These are phyloP conservation scores for Pseudogymnoascus sp. DNA, from an alignment of 2,329 filamentous ascomycete species.

Conservation along the genomic window DNA sequence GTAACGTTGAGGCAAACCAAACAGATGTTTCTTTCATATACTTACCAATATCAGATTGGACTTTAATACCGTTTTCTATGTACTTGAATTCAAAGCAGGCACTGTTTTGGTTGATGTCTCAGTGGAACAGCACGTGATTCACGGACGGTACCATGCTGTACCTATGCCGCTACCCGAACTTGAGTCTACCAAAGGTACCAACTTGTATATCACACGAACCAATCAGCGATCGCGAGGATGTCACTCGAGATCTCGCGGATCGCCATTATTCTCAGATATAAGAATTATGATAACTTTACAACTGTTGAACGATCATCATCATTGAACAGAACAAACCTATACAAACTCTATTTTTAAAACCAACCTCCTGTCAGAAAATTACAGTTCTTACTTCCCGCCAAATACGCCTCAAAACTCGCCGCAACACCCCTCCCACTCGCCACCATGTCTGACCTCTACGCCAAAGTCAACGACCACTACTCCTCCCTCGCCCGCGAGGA, in stretches of 20 bases:
- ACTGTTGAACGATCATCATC: not conserved
- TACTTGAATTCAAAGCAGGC: not conserved
- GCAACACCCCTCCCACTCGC: not conserved
- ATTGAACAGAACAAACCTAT: not conserved
- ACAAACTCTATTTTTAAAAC: not conserved
- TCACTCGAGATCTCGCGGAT: not conserved
- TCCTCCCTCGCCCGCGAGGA: slow-evolving; percentile 9
- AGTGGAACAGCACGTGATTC: not conserved
- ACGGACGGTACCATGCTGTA: not conserved
- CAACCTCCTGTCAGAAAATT: not conserved
- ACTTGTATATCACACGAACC: not conserved
- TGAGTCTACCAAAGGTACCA: not conserved
- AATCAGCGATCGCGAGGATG: not conserved
- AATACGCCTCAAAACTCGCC: not conserved
- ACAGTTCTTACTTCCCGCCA: not conserved
- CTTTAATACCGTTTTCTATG: not conserved
- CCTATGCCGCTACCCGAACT: not conserved
- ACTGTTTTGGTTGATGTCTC: not conserved
- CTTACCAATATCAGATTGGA: not conserved
- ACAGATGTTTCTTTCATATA: not conserved
- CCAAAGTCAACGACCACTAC: slow-evolving; percentile 10
- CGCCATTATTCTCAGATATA: not conserved
- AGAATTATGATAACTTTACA: not conserved
- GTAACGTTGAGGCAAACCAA: not conserved
- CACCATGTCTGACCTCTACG: not conserved